A percentile compares a stretch with the other conserved stretches of the same genome.
These are phyloP conservation scores for Aegle marmelos DNA, from an alignment of 345 rosid species.

Conservation along the genomic window DNA sequence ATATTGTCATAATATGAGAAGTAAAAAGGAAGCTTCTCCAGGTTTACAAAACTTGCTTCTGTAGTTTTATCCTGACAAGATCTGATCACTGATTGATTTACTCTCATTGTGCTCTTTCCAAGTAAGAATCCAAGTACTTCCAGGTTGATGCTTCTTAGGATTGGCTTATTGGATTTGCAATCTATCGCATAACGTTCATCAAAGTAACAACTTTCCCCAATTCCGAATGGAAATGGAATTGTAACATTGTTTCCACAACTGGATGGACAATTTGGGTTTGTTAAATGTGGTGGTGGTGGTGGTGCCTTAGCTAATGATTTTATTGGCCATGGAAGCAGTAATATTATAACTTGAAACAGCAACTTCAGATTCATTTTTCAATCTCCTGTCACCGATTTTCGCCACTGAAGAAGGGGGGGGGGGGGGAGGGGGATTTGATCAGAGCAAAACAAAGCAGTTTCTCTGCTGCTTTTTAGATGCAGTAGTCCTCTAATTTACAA, in stretches of 20 bases:
- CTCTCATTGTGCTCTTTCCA: not conserved
- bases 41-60: not conserved
- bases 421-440: not conserved
- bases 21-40: not conserved
- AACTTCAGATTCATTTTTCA: not conserved
- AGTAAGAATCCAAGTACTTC: not conserved
- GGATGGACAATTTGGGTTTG: not conserved
- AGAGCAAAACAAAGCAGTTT: not conserved
- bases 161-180: not conserved
- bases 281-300: not conserved
- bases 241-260: not conserved
- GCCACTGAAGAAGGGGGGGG: rapidly evolving
- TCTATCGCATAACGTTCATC: not conserved
- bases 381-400: not conserved
- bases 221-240: constrained; percentile 6
- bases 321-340: not conserved
- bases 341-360: not conserved
- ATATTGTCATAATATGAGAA: not conserved
- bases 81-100: not conserved
- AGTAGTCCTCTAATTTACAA: too few species aligned
- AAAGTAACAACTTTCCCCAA: not conserved
- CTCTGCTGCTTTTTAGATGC: not conserved
- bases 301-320: not conserved
- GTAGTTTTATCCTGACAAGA: not conserved
- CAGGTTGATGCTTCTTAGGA: not conserved